Evolutionary conservation across 2,329 filamentous ascomycete genomes (phyloP).

Genomic region (Trichoderma breve): DNA sequence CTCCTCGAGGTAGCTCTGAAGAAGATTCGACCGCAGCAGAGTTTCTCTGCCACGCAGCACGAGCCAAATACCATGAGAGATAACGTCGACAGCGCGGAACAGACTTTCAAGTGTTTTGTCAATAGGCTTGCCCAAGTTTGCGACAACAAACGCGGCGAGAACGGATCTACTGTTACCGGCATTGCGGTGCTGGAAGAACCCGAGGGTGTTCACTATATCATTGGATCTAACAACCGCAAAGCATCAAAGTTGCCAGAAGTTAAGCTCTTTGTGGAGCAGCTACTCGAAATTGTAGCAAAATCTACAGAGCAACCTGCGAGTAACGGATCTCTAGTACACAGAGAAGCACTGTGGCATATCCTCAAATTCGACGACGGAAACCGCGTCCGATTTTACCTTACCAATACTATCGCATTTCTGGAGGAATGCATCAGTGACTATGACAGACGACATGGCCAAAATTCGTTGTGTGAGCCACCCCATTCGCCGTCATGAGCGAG

Average conservation of each 20-base stretch:
- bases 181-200: constrained; percentile 31
- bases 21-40: constrained; percentile 14
- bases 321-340: not conserved
- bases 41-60: not conserved
- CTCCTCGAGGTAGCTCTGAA: constrained; percentile 28
- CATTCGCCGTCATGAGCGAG: not conserved
- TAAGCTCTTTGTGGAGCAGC: constrained; percentile 6
- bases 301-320: not conserved
- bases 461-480: not conserved
- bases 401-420: constrained; percentile 17
- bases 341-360: constrained; percentile 21
- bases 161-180: constrained; percentile 33
- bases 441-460: not conserved
- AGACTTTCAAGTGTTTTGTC: constrained; percentile 31
- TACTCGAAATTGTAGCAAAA: constrained; percentile 22
- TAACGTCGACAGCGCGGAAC: constrained; percentile 23
- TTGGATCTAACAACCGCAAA: constrained; percentile 32
- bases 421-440: constrained; percentile 20
- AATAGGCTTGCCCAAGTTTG: constrained; percentile 34
- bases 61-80: not conserved
- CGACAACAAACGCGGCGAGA: constrained; percentile 26
- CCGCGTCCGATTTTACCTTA: constrained; percentile 23
- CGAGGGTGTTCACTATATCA: constrained; percentile 30
- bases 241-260: not conserved
- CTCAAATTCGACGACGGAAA: constrained; percentile 27